phyloP scores from a whole-genome alignment of 2,329 filamentous ascomycete species.

The Fusarium tupiense region DNA sequence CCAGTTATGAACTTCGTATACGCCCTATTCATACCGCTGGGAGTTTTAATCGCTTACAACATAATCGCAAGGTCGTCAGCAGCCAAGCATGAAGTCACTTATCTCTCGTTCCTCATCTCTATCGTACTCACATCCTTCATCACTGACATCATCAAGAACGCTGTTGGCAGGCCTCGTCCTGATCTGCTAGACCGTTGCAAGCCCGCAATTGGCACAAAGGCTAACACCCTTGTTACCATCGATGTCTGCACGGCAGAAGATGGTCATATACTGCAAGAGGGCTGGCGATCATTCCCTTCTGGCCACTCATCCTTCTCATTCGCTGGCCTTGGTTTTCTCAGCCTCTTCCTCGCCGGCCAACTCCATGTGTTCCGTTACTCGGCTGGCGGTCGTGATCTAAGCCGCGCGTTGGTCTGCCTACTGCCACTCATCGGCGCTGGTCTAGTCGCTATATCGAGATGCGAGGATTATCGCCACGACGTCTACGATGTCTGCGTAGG shows the following conservation, averaged over 20 bases:
- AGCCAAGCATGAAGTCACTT: conserved; percentile 86
- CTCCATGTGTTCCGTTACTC: conserved; percentile 64
- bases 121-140: conserved; percentile 82
- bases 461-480: conserved; percentile 76
- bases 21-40: conserved; percentile 76
- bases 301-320: conserved; percentile 85
- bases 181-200: conserved; percentile 80
- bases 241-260: conserved; percentile 78
- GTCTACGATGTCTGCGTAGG: conserved; percentile 75
- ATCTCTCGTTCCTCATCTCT: conserved; percentile 82
- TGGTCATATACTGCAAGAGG: conserved; percentile 78
- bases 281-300: conserved; percentile 84
- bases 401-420: conserved; percentile 66
- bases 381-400: conserved; percentile 60
- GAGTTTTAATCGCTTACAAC: conserved; percentile 73
- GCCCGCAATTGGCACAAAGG: conserved; percentile 63
- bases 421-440: conserved; percentile 68
- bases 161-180: conserved; percentile 77
- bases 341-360: conserved; percentile 75
- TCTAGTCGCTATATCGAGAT: conserved; percentile 75
- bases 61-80: conserved; percentile 67
- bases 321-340: conserved; percentile 78
- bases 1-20: conserved; percentile 81
- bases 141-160: conserved; percentile 92
- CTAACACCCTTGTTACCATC: conserved; percentile 66